A percentile compares a stretch with the other conserved stretches of the same genome.
These are phyloP conservation scores for Arbutus unedo DNA, from an alignment of 148 eudicot genomes.

Conservation along the genomic window DNA sequence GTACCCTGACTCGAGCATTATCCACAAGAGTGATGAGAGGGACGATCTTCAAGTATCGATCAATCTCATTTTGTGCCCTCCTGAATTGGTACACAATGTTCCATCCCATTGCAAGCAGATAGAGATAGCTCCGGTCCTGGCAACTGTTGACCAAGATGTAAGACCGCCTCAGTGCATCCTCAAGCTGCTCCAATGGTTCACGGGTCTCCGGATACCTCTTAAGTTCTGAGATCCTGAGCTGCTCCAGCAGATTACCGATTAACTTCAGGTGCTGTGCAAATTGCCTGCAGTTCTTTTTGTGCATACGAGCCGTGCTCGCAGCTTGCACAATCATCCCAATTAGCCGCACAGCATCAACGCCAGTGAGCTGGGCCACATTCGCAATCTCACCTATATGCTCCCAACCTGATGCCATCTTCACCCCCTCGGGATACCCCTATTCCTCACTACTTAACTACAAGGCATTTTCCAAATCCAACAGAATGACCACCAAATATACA, in stretches of 20 bases:
- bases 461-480: neutral
- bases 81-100: constrained; percentile 95
- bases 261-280: constrained; percentile 86
- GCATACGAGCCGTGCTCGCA: constrained; percentile 89
- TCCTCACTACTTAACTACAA: neutral
- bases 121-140: constrained; percentile 85
- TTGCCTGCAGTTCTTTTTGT: constrained; percentile 83
- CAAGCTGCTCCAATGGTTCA: constrained; percentile 94
- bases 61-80: constrained; percentile 88
- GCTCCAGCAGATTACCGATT: constrained; percentile 79
- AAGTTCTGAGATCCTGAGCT: constrained; percentile 77
- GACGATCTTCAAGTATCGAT: constrained; percentile 88
- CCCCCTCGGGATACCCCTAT: neutral
- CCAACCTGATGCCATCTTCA: constrained; percentile 41
- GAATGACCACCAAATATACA: neutral
- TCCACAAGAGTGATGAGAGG: constrained; percentile 93
- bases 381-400: constrained; percentile 60
- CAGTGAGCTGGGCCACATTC: constrained; percentile 74
- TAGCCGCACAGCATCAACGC: constrained; percentile 69
- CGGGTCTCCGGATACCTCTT: constrained; percentile 84
- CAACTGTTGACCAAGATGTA: constrained; percentile 85
- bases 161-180: constrained; percentile 89
- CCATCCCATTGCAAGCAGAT: constrained; percentile 99
- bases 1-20: constrained; percentile 96
- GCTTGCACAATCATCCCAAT: constrained; percentile 84